Evolutionary conservation across 495 filamentous ascomycete species (phyloP).

Genomic region (Niebla homalea): DNA sequence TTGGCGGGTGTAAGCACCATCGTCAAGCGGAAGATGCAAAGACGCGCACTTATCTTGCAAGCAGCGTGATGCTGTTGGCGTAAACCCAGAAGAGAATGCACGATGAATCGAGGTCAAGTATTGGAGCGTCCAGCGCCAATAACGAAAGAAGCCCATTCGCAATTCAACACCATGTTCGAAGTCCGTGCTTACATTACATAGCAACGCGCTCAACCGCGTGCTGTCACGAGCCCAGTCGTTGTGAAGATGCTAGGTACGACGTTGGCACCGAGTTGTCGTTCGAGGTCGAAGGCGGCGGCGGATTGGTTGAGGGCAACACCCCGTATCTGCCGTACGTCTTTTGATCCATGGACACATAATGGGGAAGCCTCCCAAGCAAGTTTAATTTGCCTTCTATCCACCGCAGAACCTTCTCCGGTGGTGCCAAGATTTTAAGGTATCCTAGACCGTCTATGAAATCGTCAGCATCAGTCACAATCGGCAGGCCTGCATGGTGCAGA

Average conservation of each 20-base stretch:
- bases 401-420: constrained; percentile 65
- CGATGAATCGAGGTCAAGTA: no score
- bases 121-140: no score
- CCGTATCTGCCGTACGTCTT: constrained; percentile 95
- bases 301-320: constrained; percentile 54
- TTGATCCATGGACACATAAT: constrained; percentile 86
- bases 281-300: constrained; percentile 15
- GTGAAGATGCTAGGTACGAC: constrained; percentile 43
- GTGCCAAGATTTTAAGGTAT: constrained; percentile 72
- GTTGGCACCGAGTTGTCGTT: constrained; percentile 38
- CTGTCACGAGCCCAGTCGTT: constrained; percentile 47
- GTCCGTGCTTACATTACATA: no score
- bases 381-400: constrained; percentile 80
- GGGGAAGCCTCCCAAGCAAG: constrained; percentile 63
- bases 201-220: no score
- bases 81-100: no score
- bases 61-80: no score
- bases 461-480: not conserved
- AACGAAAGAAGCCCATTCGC: no score
- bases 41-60: no score
- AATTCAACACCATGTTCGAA: no score
- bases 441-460: constrained; percentile 55
- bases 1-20: no score
- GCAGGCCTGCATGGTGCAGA: not conserved
- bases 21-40: no score